Percentiles rank a stretch among this genome's conserved stretches.
Evolutionary conservation across 139 green algal genomes (phyloP).

Genomic region (Chlorella sorokiniana): DNA sequence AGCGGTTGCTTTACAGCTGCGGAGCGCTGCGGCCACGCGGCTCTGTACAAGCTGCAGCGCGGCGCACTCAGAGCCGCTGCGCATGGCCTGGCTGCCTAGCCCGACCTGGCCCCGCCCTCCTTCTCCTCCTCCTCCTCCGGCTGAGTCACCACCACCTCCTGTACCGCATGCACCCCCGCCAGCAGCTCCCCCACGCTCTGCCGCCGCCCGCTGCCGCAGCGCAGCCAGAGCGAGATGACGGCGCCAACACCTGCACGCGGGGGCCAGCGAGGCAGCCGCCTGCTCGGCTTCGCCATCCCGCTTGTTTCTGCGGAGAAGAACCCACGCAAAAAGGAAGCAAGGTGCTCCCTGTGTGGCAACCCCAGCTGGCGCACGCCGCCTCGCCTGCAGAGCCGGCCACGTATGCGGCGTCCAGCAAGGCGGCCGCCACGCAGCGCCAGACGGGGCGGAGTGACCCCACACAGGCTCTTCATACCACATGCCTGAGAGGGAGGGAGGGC

Average conservation of each 20-base stretch:
- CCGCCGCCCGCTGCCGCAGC: neutral
- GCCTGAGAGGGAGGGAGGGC: slow-evolving; percentile 7
- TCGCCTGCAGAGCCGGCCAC: slow-evolving; percentile 4
- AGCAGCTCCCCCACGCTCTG: slow-evolving; percentile 31
- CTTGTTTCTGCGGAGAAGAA: neutral
- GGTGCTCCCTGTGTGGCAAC: neutral
- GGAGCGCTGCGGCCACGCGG: too few relatives aligned
- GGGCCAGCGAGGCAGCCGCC: too few relatives aligned
- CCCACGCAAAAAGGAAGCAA: neutral
- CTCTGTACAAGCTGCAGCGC: too few relatives aligned
- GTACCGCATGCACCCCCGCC: slow-evolving; percentile 2
- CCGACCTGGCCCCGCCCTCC: too few relatives aligned
- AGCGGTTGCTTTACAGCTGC: too few relatives aligned
- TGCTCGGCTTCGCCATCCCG: too few relatives aligned
- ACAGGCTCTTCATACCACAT: slow-evolving; percentile 31
- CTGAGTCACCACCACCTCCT: slow-evolving; percentile 4
- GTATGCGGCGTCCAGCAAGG: slow-evolving; percentile 2
- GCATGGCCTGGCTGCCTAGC: too few relatives aligned
- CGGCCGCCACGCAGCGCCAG: slow-evolving; percentile 13
- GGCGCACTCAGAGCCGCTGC: too few relatives aligned
- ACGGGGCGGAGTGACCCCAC: slow-evolving; percentile 22
- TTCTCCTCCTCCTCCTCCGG: neutral
- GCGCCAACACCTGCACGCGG: neutral
- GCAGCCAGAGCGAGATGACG: slow-evolving; percentile 1
- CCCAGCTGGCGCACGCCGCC: neutral